Base-by-base conservation (phyloP, 148 eudicot genomes). In the Vaccinium myrtillus region DNA sequence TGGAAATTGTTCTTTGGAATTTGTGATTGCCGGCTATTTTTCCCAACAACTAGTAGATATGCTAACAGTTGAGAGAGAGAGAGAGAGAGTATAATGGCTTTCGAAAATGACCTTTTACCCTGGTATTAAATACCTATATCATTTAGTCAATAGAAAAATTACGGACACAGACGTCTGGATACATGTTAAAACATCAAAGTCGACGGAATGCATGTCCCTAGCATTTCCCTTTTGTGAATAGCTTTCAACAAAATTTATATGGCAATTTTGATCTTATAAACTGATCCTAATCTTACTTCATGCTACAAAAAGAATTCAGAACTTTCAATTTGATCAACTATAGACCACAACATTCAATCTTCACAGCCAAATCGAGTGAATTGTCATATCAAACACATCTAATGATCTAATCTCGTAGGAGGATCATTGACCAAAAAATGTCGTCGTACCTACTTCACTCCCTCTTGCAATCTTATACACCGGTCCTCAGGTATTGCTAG, bases 321-420 rank as follows among this genome's bases (percentile, higher is more conserved):
- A 10, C 13, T 8, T 65, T 65, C 1, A 11, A 25, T 23, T 65
- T 65, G 71, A 67, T 67, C 36, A 25, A 11, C 15, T 67, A 67
- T 65, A 25, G 65, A 93, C 80, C 43, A 86, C 88, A 54, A 96
- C 86, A 89, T 94, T 94, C 78, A 96, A 81, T 78, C 99, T 90
- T 78, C 98, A 75, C 79, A 94, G 93, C 99, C 99, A 96, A 78
- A 94, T 81, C 2, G 98, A 96, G 80, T 94, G 98, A 67, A 95
- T 8, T n/a, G 90, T 91, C 98, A 93, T 96, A 85, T 94, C 92
- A 56, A 94, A 93, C 79, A 94, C 97, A n/a, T n/a, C n/a, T n/a
- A n/a, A n/a, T n/a, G n/a, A 89, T 96, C 98, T 63, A 84, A 96
- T 87, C 93, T 91, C 85, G 89, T 88, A 1, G 94, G 92, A 51